Evolutionary conservation across 2,329 filamentous ascomycete genomes (phyloP).

Genomic region (Canariomyces notabilis): DNA sequence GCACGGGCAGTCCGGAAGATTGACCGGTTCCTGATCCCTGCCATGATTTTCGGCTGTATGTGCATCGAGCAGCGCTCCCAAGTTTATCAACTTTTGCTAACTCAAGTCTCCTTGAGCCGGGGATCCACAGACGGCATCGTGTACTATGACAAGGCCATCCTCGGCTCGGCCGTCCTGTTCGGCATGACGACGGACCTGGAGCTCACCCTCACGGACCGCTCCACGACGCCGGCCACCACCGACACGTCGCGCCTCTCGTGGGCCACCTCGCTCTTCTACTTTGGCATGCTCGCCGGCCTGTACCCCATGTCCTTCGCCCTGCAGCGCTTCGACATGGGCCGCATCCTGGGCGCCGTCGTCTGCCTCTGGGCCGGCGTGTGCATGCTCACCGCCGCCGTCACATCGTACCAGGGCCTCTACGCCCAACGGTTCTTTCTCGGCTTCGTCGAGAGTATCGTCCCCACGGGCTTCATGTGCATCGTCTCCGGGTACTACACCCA

Average conservation of each 20-base stretch:
- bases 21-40: constrained; percentile 51
- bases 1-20: constrained; percentile 50
- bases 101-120: neutral
- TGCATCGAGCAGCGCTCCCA: neutral
- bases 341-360: constrained; percentile 58
- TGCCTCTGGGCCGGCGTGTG: constrained; percentile 63
- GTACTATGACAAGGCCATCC: constrained; percentile 71
- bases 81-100: neutral
- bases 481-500: constrained; percentile 61
- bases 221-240: constrained; percentile 47
- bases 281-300: constrained; percentile 69
- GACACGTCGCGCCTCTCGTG: constrained; percentile 66
- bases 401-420: constrained; percentile 57
- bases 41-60: constrained; percentile 47
- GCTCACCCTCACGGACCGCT: constrained; percentile 47
- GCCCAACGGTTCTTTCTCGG: constrained; percentile 61
- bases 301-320: constrained; percentile 69
- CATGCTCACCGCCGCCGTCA: constrained; percentile 64
- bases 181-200: constrained; percentile 68
- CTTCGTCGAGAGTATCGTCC: constrained; percentile 60
- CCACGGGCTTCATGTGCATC: constrained; percentile 62
- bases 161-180: constrained; percentile 67
- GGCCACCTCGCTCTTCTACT: constrained; percentile 77
- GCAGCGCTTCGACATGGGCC: constrained; percentile 62
- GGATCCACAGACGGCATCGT: constrained; percentile 53